Percentiles rank a stretch among this genome's conserved stretches.
phyloP scores from a whole-genome alignment of 768 basidiomycete species.

The Hortiboletus flavorubellus region DNA sequence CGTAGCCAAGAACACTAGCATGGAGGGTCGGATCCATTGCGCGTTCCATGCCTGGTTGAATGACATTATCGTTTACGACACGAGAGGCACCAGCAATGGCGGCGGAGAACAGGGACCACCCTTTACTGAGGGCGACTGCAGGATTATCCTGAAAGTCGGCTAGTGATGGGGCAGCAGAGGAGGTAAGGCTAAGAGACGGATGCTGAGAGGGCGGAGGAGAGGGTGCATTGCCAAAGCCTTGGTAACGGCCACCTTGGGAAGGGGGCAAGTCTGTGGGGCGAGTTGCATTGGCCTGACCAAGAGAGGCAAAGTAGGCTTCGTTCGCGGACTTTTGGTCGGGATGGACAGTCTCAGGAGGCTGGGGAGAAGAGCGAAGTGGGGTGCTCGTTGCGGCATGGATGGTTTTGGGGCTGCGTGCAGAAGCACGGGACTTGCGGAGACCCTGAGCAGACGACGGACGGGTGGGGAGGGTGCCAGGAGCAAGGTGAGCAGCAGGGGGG shows the following conservation, averaged over 20 bases:
- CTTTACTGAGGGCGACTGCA: constrained; percentile 79
- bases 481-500: constrained; percentile 50
- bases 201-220: constrained; percentile 48
- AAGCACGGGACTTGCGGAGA: constrained; percentile 83
- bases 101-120: constrained; percentile 93
- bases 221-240: constrained; percentile 90
- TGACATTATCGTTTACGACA: constrained; percentile 79
- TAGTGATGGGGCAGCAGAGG: constrained; percentile 74
- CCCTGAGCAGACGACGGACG: constrained; percentile 75
- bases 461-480: constrained; percentile 40
- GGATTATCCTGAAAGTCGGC: constrained; percentile 87
- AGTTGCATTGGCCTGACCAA: constrained; percentile 78
- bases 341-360: constrained; percentile 28
- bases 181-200: constrained; percentile 72
- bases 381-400: constrained; percentile 53
- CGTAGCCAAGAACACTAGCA: constrained; percentile 68
- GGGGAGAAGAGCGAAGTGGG: constrained; percentile 39
- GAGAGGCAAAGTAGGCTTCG: constrained; percentile 78
- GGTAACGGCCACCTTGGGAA: constrained; percentile 90
- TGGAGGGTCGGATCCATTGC: constrained; percentile 81
- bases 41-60: constrained; percentile 84
- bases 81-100: constrained; percentile 78
- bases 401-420: constrained; percentile 49
- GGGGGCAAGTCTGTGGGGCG: constrained; percentile 82
- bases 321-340: constrained; percentile 73